Base-by-base conservation (phyloP, 2,329 filamentous ascomycete species). In the Fonsecaea pugnacius region DNA sequence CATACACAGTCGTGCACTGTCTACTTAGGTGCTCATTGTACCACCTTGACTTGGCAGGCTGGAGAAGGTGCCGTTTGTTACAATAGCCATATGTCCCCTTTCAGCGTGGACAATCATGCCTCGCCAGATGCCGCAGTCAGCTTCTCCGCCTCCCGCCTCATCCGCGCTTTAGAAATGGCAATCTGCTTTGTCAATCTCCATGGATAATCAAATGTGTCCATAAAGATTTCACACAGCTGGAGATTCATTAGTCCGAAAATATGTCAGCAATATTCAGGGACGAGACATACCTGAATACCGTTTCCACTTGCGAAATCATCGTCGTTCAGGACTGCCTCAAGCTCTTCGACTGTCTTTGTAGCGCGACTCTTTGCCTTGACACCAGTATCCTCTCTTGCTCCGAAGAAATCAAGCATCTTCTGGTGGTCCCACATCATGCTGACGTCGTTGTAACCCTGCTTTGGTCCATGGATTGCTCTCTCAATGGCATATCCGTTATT, bases 371-470 rank as follows among this genome's bases (percentile, higher is more conserved):
- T 62, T 7, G 64, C 68, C 64, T 74, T 78, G 1, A 77, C 80
- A 53, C 77, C 78, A 0, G 76, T 74, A 18, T 77, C 76, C 30
- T 62, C 48, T 35, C 61, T 57, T 21, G 66, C 66, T 7, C 66
- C 66, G 52, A 73, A 73, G 60, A 73, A 71, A 16, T 64, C 55
- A 9, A 72, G 62, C 67, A 72, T 70, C 55, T 71, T 70, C 55
- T 72, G 70, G 54, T 72, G 61, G 58, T 71, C 66, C 70, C 70
- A 73, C 48, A 66, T 36, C 62, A 69, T 66, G 35, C 69, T 71
- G 46, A 73, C 70, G 53, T 72, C 70, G 62, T 73, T 73, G 62
- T 73, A 73, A 2, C 64, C 66, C 30, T 69, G 65, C 32, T 67
- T 48, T 32, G 70, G 68, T n/a, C 71, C 71, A 55, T 73, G 71